phyloP scores from a whole-genome alignment of 148 eudicot genomes.

The Vaccinium myrtillus region DNA sequence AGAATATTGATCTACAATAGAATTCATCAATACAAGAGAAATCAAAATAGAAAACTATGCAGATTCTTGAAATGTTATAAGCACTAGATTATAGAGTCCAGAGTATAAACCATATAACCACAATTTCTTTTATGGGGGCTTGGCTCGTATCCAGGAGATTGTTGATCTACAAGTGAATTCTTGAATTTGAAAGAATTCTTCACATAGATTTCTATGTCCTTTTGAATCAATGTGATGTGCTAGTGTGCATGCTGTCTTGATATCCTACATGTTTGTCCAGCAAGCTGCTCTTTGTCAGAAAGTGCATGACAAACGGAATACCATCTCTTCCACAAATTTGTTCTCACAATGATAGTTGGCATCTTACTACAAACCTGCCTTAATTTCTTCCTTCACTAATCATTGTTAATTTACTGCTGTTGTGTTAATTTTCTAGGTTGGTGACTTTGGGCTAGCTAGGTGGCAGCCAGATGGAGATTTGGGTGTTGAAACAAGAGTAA shows the following conservation, averaged over 20 bases:
- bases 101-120: neutral
- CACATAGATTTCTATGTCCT: neutral
- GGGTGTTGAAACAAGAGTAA: slow-evolving; percentile 72
- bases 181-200: neutral
- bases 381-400: neutral
- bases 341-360: neutral
- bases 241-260: neutral
- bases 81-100: neutral
- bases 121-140: neutral
- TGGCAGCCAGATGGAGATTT: slow-evolving; percentile 83
- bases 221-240: neutral
- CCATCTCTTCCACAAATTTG: neutral
- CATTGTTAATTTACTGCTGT: neutral
- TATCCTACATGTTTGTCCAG: neutral
- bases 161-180: neutral
- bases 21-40: neutral
- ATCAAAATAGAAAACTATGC: neutral
- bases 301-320: neutral
- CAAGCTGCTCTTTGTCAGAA: neutral
- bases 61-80: neutral
- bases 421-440: slow-evolving; percentile 48
- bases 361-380: neutral
- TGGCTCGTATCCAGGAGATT: neutral
- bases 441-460: slow-evolving; percentile 93
- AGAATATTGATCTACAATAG: neutral